phyloP scores from a whole-genome alignment of 2,329 filamentous ascomycete species.

The Fusarium subglutinans region DNA sequence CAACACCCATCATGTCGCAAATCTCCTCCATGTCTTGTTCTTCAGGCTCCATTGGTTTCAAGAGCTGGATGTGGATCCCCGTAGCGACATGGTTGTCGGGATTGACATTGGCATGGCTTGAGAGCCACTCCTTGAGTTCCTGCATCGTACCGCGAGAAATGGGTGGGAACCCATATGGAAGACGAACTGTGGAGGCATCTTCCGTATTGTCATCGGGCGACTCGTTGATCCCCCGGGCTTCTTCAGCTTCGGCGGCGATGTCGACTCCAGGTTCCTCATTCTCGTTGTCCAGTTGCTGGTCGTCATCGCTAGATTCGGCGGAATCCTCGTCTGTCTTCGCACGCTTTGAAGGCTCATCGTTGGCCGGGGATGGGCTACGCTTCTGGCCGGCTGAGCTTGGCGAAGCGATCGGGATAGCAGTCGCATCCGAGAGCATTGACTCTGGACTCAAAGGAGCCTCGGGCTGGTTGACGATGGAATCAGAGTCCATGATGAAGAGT shows the following conservation, averaged over 20 bases:
- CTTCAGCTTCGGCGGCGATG: fast-evolving
- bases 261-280: background rate
- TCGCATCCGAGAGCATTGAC: fast-evolving
- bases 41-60: background rate
- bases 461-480: fast-evolving
- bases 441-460: background rate
- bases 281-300: fast-evolving
- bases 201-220: fast-evolving
- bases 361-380: background rate
- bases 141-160: fast-evolving
- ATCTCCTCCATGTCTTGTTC: background rate
- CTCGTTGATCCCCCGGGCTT: background rate
- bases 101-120: background rate
- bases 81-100: background rate
- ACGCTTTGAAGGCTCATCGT: background rate
- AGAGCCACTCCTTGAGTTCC: fast-evolving
- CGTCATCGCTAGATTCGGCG: fast-evolving
- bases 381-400: background rate
- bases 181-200: fast-evolving
- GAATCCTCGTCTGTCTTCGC: fast-evolving
- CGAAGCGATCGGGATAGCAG: background rate
- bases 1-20: background rate
- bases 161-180: background rate
- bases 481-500: background rate
- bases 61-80: fast-evolving